phyloP scores from a whole-genome alignment of 2,329 filamentous ascomycete genomes.

The Magnaporthiopsis rhizophila region DNA sequence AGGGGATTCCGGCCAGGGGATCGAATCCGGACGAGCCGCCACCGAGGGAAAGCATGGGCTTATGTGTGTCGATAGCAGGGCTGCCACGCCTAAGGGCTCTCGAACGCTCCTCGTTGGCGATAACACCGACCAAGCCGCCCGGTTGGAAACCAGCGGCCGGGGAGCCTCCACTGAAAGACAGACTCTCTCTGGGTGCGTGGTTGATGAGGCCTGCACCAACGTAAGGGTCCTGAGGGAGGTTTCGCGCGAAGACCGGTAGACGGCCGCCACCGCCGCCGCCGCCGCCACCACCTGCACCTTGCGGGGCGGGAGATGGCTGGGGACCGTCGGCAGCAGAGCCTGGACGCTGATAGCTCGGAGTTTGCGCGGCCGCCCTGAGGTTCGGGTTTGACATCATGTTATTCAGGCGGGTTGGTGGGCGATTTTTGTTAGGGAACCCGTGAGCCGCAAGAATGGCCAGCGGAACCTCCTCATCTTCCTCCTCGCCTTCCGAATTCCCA shows the following conservation, averaged over 20 bases:
- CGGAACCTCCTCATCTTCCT: slow-evolving; percentile 83
- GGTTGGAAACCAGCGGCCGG: slow-evolving; percentile 45
- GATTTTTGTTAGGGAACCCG: slow-evolving; percentile 73
- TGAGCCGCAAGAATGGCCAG: slow-evolving; percentile 81
- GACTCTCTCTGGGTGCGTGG: slow-evolving; percentile 62
- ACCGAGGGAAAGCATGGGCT: slow-evolving; percentile 22
- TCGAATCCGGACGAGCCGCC: slow-evolving; percentile 32
- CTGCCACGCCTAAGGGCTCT: slow-evolving; percentile 71
- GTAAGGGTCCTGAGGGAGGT: slow-evolving; percentile 79
- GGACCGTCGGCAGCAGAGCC: slow-evolving; percentile 51
- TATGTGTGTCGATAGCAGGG: slow-evolving; percentile 53
- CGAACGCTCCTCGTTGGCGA: slow-evolving; percentile 75
- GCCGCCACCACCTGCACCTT: slow-evolving; percentile 23
- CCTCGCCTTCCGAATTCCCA: slow-evolving; percentile 44
- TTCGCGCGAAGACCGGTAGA: slow-evolving; percentile 74
- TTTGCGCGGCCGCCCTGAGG: slow-evolving; percentile 45
- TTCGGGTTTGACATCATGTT: slow-evolving; percentile 65
- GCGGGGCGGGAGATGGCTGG: slow-evolving; percentile 19
- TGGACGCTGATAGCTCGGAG: slow-evolving; percentile 38
- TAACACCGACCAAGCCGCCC: slow-evolving; percentile 79
- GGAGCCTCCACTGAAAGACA: slow-evolving; percentile 57
- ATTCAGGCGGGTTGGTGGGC: slow-evolving; percentile 61
- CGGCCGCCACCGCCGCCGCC: slow-evolving; percentile 29
- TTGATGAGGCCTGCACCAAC: slow-evolving; percentile 70
- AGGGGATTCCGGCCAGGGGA: slow-evolving; percentile 39